These are phyloP conservation scores for Cochlearia excelsa DNA, from an alignment of 345 rosid genomes.

Conservation along the genomic window DNA sequence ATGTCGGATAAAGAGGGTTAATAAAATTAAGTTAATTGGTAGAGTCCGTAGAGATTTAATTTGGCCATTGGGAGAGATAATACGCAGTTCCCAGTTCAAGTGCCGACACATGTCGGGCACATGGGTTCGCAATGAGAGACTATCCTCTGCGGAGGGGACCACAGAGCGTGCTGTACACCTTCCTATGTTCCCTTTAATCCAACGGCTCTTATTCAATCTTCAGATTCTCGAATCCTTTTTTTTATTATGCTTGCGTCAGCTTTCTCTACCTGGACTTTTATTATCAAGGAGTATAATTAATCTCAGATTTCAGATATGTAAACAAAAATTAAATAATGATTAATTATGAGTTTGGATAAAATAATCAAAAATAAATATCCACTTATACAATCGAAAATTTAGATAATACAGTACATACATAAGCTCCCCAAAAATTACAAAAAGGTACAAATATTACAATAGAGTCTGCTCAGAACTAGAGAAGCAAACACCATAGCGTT, in stretches of 20 bases:
- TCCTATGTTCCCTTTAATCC: slow-evolving; percentile 24
- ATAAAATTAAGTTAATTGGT: slow-evolving; percentile 28
- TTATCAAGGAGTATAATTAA: neutral
- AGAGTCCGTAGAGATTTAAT: slow-evolving; percentile 13
- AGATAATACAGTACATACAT: slow-evolving; percentile 10
- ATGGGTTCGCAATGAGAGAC: slow-evolving; percentile 15
- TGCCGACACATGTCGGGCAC: slow-evolving; percentile 37
- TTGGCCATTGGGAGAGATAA: slow-evolving; percentile 24
- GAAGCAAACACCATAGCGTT: slow-evolving; percentile 28
- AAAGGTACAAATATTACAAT: slow-evolving; percentile 18
- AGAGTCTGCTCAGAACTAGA: slow-evolving; percentile 21
- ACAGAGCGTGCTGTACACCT: slow-evolving; percentile 41
- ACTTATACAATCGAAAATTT: slow-evolving; percentile 13
- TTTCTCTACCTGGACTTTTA: slow-evolving; percentile 21
- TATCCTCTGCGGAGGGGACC: slow-evolving; percentile 39
- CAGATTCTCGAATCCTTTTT: neutral
- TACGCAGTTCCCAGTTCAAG: slow-evolving; percentile 23
- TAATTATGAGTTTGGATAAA: slow-evolving; percentile 2
- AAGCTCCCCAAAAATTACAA: slow-evolving; percentile 4
- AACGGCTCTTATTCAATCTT: slow-evolving; percentile 23
- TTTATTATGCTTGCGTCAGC: slow-evolving; percentile 32
- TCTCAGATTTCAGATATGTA: neutral
- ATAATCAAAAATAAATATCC: neutral
- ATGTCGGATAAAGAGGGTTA: slow-evolving; percentile 6
- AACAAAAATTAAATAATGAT: neutral